Evolutionary conservation across 352 stramenopile genomes (phyloP).

Genomic region (Aphanomyces astaci): DNA sequence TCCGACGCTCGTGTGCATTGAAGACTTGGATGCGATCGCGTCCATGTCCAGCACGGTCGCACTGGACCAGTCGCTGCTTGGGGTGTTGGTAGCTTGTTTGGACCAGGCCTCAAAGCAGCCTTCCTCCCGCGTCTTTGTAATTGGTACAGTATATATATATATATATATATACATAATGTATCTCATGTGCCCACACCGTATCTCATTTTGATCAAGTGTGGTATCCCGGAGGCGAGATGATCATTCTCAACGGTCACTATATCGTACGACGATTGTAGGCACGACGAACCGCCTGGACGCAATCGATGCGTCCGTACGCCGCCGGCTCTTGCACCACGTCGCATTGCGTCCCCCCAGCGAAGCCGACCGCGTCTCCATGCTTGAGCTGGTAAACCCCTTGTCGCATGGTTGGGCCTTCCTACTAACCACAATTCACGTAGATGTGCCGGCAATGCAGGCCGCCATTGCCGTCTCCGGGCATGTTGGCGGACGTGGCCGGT

Average conservation of each 20-base stretch:
- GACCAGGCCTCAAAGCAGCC: constrained; percentile 52
- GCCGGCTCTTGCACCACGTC: constrained; percentile 93
- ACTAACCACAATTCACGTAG: neutral
- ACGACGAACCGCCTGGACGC: constrained; percentile 72
- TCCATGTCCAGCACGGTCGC: constrained; percentile 43
- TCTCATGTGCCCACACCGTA: too few relatives aligned
- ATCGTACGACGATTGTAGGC: too few relatives aligned
- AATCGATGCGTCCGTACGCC: constrained; percentile 88
- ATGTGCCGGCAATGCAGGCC: constrained; percentile 20
- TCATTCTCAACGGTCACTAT: too few relatives aligned
- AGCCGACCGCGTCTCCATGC: constrained; percentile 84
- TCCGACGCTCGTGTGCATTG: constrained; percentile 72
- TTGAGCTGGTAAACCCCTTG: constrained; percentile 76
- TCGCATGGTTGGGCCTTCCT: neutral
- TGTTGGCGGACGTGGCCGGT: constrained; percentile 87
- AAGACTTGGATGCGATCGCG: constrained; percentile 88
- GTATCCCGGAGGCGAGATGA: too few relatives aligned
- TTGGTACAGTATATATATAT: constrained; percentile 30
- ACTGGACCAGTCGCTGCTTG: constrained; percentile 69
- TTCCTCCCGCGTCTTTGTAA: constrained; percentile 42
- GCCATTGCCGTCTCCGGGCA: constrained; percentile 31
- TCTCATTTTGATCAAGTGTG: too few relatives aligned
- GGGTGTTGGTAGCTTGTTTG: constrained; percentile 76
- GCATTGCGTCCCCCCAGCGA: constrained; percentile 92
- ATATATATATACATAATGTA: constrained; percentile 6